phyloP scores from a whole-genome alignment of 1,284 basidiomycete species.

The Ganoderma lingzhi region DNA sequence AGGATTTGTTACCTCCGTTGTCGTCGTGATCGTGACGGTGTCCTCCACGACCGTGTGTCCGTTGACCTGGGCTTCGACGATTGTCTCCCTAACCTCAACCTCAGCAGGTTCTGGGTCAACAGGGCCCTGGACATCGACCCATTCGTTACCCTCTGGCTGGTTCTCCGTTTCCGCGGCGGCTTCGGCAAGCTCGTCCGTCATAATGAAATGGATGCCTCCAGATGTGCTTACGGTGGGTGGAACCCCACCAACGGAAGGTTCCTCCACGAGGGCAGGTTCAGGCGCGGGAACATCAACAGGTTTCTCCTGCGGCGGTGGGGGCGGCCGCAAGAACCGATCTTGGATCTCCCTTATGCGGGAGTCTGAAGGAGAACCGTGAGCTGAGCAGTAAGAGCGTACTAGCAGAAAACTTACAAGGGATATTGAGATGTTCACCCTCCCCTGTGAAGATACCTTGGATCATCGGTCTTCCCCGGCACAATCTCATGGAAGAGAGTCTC shows the following conservation, averaged over 20 bases:
- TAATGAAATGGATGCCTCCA: conserved; percentile 77
- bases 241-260: conserved; percentile 45
- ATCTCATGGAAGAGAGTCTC: conserved; percentile 65
- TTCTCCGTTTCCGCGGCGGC: conserved; percentile 60
- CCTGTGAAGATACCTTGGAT: conserved; percentile 64
- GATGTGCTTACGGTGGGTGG: conserved; percentile 49
- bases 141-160: conserved; percentile 38
- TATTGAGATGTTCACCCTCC: conserved; percentile 62
- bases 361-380: conserved; percentile 49
- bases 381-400: background rate
- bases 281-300: conserved; percentile 26
- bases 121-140: conserved; percentile 27
- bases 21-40: conserved; percentile 36
- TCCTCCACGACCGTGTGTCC: conserved; percentile 40
- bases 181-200: conserved; percentile 74
- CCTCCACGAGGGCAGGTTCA: conserved; percentile 35
- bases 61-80: conserved; percentile 35
- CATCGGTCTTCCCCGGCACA: conserved; percentile 54
- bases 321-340: conserved; percentile 59
- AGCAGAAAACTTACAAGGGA: conserved; percentile 59
- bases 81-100: conserved; percentile 37
- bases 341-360: conserved; percentile 64
- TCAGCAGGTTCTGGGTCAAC: conserved; percentile 33
- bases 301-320: conserved; percentile 47
- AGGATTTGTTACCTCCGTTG: conserved; percentile 35